A percentile compares a stretch with the other conserved stretches of the same genome.
These are phyloP conservation scores for Plasmopara muralis DNA, from an alignment of 352 stramenopile species.

Conservation along the genomic window DNA sequence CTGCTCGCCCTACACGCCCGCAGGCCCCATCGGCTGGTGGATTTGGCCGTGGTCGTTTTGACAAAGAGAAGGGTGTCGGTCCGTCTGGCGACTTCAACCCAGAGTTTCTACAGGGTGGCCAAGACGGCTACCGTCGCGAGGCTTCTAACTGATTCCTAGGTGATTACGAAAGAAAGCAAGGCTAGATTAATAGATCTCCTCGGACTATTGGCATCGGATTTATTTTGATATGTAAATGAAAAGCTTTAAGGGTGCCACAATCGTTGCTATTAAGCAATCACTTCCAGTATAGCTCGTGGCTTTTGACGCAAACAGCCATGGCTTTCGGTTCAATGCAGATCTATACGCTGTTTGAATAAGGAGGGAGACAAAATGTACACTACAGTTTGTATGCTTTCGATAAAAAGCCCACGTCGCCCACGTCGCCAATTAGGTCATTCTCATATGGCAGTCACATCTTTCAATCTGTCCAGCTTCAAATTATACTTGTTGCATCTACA, in stretches of 20 bases:
- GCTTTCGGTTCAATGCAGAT: too few relatives aligned
- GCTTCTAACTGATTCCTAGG: constrained; percentile 60
- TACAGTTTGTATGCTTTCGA: too few relatives aligned
- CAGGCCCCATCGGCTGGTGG: constrained; percentile 64
- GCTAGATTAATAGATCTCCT: constrained; percentile 69
- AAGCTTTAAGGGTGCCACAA: not conserved
- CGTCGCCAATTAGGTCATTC: too few relatives aligned
- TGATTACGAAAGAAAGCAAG: constrained; percentile 23
- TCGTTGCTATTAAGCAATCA: not conserved
- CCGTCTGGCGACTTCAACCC: constrained; percentile 86
- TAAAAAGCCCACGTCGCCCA: too few relatives aligned
- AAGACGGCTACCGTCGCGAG: constrained; percentile 86
- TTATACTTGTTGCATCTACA: too few relatives aligned
- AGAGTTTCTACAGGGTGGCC: constrained; percentile 76
- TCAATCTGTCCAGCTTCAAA: too few relatives aligned
- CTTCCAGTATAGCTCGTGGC: not conserved
- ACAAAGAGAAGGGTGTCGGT: constrained; percentile 87
- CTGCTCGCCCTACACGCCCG: constrained; percentile 71
- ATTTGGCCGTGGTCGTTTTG: constrained; percentile 80
- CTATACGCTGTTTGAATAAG: too few relatives aligned
- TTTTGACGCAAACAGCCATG: too few relatives aligned
- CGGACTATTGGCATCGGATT: constrained; percentile 54
- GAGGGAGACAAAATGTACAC: too few relatives aligned
- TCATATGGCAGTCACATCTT: too few relatives aligned
- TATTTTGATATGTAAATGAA: not conserved